A percentile compares a stretch with the other conserved stretches of the same genome.
These are phyloP conservation scores for Fusarium torulosum DNA, from an alignment of 2,329 filamentous ascomycete genomes.

Conservation along the genomic window DNA sequence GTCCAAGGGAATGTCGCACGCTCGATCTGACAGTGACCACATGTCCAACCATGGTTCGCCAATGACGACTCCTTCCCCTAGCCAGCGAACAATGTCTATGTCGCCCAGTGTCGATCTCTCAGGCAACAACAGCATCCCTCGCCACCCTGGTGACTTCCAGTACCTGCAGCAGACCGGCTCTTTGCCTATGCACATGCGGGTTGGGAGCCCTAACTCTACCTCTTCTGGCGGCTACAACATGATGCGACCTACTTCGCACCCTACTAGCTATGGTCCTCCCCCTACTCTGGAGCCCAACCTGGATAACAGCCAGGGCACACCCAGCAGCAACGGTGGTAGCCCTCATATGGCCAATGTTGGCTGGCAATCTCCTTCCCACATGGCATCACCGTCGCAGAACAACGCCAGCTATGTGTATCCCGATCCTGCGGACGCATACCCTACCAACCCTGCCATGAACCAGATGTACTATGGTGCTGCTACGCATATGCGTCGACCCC, in stretches of 20 bases:
- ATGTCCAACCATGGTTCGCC: conserved; percentile 80
- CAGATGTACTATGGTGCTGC: conserved; percentile 81
- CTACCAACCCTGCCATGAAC: conserved; percentile 68
- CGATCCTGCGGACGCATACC: conserved; percentile 79
- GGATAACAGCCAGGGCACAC: conserved; percentile 77
- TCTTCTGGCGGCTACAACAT: conserved; percentile 68
- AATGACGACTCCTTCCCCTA: conserved; percentile 84
- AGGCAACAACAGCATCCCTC: conserved; percentile 74
- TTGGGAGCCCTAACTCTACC: conserved; percentile 77
- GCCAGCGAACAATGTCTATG: conserved; percentile 81
- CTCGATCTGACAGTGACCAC: conserved; percentile 77
- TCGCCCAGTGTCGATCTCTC: conserved; percentile 83
- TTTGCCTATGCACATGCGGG: conserved; percentile 85
- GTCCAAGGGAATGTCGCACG: conserved; percentile 57
- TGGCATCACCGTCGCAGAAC: conserved; percentile 76
- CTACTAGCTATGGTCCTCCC: conserved; percentile 83
- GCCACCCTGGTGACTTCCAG: conserved; percentile 72
- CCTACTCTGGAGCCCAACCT: conserved; percentile 87
- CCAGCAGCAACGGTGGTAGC: conserved; percentile 80
- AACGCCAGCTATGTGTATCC: conserved; percentile 80
- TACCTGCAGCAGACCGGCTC: conserved; percentile 81
- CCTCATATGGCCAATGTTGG: conserved; percentile 85
- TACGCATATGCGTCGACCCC: conserved; percentile 74
- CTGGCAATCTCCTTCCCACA: conserved; percentile 88
- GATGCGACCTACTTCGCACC: conserved; percentile 85